Conservation (phyloP, 306 rosid species). For the Urtica urens region DNA sequence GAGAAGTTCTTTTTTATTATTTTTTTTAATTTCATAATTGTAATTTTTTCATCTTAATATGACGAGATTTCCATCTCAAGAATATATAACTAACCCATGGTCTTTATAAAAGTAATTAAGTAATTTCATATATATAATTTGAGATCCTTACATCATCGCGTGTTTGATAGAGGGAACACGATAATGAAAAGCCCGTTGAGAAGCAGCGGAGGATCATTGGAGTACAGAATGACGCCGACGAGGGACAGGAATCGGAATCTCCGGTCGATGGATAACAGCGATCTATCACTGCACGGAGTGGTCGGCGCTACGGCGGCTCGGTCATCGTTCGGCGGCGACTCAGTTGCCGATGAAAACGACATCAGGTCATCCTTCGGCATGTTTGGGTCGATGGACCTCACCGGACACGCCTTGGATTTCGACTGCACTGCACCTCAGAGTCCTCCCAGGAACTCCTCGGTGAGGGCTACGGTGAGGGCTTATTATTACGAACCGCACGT, state of each 20-base stretch:
- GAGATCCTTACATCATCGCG: conserved; percentile 1
- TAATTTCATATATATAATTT: too few relatives aligned
- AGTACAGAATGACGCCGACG: conserved; percentile 9
- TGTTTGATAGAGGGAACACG: conserved; percentile 23
- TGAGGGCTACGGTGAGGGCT: conserved; percentile 49
- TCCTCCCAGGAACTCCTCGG: conserved; percentile 6
- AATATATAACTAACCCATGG: too few relatives aligned
- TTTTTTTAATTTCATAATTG: too few relatives aligned
- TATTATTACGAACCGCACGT: too few relatives aligned
- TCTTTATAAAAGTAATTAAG: too few relatives aligned
- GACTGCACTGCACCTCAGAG: conserved; percentile 13
- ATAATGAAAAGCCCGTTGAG: conserved; percentile 16
- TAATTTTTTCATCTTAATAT: too few relatives aligned
- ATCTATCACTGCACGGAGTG: conserved; percentile 3
- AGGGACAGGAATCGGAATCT: conserved; percentile 36
- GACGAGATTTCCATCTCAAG: too few relatives aligned
- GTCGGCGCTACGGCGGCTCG: conserved; percentile 25
- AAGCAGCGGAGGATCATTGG: conserved; percentile 27
- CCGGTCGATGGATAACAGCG: conserved; percentile 31
- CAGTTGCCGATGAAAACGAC: conserved; percentile 35
- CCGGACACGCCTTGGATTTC: conserved; percentile 22
- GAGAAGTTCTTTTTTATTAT: too few relatives aligned
- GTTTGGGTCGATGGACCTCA: conserved; percentile 33
- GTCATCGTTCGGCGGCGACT: conserved; percentile 24
- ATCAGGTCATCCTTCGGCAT: not conserved